phyloP scores from a whole-genome alignment of 768 basidiomycete species.

The Agrocybe praecox region DNA sequence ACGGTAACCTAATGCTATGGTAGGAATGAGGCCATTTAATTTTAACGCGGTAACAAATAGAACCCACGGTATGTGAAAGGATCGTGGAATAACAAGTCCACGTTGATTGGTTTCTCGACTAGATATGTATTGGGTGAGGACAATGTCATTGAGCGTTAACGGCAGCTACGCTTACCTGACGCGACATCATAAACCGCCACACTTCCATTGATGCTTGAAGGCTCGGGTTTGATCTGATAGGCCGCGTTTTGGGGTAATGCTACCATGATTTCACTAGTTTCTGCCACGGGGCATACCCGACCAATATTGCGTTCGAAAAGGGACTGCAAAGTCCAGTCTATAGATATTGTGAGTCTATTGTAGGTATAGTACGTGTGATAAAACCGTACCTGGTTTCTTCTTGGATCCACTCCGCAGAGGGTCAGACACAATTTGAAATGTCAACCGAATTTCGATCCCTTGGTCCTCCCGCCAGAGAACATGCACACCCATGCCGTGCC shows the following conservation, averaged over 20 bases:
- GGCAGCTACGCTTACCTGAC: slow-evolving; percentile 35
- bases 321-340: slow-evolving; percentile 76
- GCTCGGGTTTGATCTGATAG: slow-evolving; percentile 57
- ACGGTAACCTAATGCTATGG: slow-evolving; percentile 38
- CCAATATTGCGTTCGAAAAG: slow-evolving; percentile 70
- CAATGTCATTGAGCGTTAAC: slow-evolving; percentile 7
- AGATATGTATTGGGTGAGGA: background rate
- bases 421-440: slow-evolving; percentile 79
- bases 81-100: slow-evolving; percentile 57
- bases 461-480: slow-evolving; percentile 59
- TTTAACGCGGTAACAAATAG: background rate
- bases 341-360: slow-evolving; percentile 1
- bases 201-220: slow-evolving; percentile 33
- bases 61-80: slow-evolving; percentile 67
- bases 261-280: slow-evolving; percentile 56
- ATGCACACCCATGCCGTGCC: slow-evolving; percentile 87
- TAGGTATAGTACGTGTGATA: background rate
- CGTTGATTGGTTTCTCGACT: slow-evolving; percentile 53
- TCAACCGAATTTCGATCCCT: slow-evolving; percentile 67
- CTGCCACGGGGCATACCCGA: slow-evolving; percentile 71
- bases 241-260: slow-evolving; percentile 41
- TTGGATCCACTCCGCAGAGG: slow-evolving; percentile 60
- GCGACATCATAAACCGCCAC: slow-evolving; percentile 51
- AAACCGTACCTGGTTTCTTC: slow-evolving; percentile 53
- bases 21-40: background rate